A percentile compares a stretch with the other conserved stretches of the same genome.
Evolutionary conservation across 2,329 filamentous ascomycete species (phyloP).

Genomic region (Penicillium sp.): DNA sequence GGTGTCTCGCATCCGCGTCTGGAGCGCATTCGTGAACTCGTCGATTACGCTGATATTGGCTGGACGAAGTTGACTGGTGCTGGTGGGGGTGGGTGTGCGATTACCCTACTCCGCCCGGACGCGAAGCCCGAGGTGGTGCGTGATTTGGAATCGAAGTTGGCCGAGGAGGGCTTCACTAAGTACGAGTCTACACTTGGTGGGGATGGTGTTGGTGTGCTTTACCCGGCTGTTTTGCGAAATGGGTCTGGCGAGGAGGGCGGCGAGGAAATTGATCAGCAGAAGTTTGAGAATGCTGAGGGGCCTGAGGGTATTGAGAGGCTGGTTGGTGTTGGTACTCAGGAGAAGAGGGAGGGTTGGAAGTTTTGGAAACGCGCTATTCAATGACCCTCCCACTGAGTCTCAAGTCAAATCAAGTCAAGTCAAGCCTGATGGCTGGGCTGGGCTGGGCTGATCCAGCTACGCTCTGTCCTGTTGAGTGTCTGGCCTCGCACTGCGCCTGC

Average conservation of each 20-base stretch:
- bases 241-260: constrained; percentile 80
- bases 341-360: constrained; percentile 80
- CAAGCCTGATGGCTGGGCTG: too few species aligned
- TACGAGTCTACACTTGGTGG: constrained; percentile 91
- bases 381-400: constrained; percentile 1
- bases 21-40: constrained; percentile 86
- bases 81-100: constrained; percentile 93
- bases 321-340: constrained; percentile 75
- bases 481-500: background rate
- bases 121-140: constrained; percentile 61
- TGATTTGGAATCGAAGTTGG: constrained; percentile 67
- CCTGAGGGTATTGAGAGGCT: constrained; percentile 84
- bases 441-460: background rate
- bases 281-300: constrained; percentile 81
- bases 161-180: constrained; percentile 74
- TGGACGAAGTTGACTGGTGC: constrained; percentile 98
- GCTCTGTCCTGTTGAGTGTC: background rate
- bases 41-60: constrained; percentile 85
- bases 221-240: constrained; percentile 88
- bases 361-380: constrained; percentile 67
- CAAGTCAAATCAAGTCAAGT: background rate
- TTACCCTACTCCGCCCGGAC: constrained; percentile 79
- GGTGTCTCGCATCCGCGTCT: constrained; percentile 94
- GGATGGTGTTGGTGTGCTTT: constrained; percentile 91
- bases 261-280: constrained; percentile 90